Base-by-base conservation (phyloP, 1,139 yeast genomes). In the Lipomyces yarrowii region DNA sequence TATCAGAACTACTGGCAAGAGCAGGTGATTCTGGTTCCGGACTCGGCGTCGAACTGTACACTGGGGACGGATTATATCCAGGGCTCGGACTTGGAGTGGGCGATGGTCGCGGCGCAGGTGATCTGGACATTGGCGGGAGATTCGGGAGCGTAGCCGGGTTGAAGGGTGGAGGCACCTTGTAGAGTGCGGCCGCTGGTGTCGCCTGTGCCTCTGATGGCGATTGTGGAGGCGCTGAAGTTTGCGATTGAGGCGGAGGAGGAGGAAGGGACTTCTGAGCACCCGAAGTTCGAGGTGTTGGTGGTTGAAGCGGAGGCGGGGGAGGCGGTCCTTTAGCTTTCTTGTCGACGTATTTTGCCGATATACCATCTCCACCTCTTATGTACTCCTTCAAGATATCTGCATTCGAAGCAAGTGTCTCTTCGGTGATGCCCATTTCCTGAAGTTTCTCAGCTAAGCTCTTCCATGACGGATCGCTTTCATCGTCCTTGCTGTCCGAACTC, bases 381-480 rank as follows among this genome's bases (percentile, higher is more conserved):
- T 64, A 69, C 8, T 65, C 67, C 42, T 60, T 68, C 57, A 71
- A 57, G 48, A 64, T 57, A 2, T 70, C 72, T 21, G 93, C 82
- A 74, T 91, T 90, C 67, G 90, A 96, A 0, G 94, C 96, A 77
- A 91, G 90, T 93, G 90, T 89, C 72, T 91, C 96, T 74, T 91
- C 96, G 0, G 92, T 79, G 66, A 91, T 91, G 0, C 97, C 97
- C 63, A 90, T 89, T 26, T 85, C 82, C 52, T 88, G 96, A 65
- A 91, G 81, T 74, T 89, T 94, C 5, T 85, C 80, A 71, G 91
- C 90, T 64, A 91, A 82, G 1, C 89, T 82, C 59, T 93, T 78
- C 97, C 96, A 91, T 76, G 90, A 96, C 3, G 90, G 88, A 7
- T 96, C 96, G 39, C 89, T 88, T 72, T 90, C 96, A 73, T 90